Base-by-base conservation (phyloP, 805 yeast species). In the Metschnikowia drakensbergensis region DNA sequence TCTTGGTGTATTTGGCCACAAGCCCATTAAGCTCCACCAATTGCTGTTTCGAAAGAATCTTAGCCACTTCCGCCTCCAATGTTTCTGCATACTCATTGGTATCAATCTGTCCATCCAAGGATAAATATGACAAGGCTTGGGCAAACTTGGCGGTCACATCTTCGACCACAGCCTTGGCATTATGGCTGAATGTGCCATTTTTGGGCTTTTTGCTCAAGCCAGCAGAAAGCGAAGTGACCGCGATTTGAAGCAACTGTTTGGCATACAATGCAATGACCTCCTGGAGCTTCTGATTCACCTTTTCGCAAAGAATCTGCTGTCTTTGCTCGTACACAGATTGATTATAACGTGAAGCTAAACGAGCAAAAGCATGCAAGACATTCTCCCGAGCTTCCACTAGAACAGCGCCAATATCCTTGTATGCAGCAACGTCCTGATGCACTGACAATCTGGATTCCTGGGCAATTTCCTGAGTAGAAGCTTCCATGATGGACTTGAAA, bases 341-440 rank as follows among this genome's bases (percentile, higher is more conserved):
- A 45, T 81, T 76, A 62, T 94, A 94, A 48, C 90, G 81, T 1
- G 94, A 77, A 1, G 98, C 99, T 49, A 76, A 74, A 4, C 70
- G 58, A 60, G 89, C 96, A 64, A 81, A 92, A 9, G 67, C 61
- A 0, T 66, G 69, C 10, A 89, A 58, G 2, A 83, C 75, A 2
- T 66, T 63, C 1, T 67, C 54, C 39, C 81, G 73, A 34, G 86
- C 66, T 10, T 63, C 63, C 6, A 61, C 59, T 54, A 87, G 63
- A 1, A 61, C 54, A 4, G 61, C 54, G 1, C 84, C 82, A 23
- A 84, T 59, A 13, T 67, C 65, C 13, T 71, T 68, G 59, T 75
- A 79, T n/a, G 38, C 36, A 5, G 47, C 26, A 7, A 27, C 37
- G n/a, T 42, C 45, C 27, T 33, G 37, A 25, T 42, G 37, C 11